Evolutionary conservation across 352 stramenopile species (phyloP).

Genomic region (Phytophthora palmivora): DNA sequence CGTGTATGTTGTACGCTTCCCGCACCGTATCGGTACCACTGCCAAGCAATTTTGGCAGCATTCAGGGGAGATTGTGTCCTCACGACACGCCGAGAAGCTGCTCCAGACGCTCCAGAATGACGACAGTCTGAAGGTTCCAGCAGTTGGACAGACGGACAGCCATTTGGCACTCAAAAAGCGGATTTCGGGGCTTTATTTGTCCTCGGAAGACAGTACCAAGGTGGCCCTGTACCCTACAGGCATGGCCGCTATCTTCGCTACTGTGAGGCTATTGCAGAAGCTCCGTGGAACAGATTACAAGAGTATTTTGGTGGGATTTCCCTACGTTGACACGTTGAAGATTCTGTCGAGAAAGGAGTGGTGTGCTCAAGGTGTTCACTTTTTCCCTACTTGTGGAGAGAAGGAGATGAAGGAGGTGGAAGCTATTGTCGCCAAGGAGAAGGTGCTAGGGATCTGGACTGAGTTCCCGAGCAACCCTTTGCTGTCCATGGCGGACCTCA

Average conservation of each 20-base stretch:
- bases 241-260: slow-evolving; percentile 90
- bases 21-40: slow-evolving; percentile 42
- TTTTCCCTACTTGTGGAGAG: slow-evolving; percentile 88
- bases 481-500: slow-evolving; percentile 86
- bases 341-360: slow-evolving; percentile 90
- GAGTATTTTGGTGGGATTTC: slow-evolving; percentile 93
- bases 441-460: slow-evolving; percentile 90
- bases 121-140: slow-evolving; percentile 1
- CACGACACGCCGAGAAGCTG: slow-evolving; percentile 76
- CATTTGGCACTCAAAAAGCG: slow-evolving; percentile 58
- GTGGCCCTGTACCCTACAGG: slow-evolving; percentile 89
- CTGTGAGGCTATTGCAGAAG: slow-evolving; percentile 72
- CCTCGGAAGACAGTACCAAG: slow-evolving; percentile 4
- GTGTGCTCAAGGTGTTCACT: slow-evolving; percentile 86
- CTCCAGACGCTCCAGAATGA: slow-evolving; percentile 55
- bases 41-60: slow-evolving; percentile 95
- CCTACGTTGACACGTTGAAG: slow-evolving; percentile 95
- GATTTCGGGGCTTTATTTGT: slow-evolving; percentile 64
- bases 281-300: slow-evolving; percentile 48
- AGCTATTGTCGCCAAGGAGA: slow-evolving; percentile 69
- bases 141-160: slow-evolving; percentile 12
- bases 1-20: slow-evolving; percentile 82
- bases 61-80: slow-evolving; percentile 92
- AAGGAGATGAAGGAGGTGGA: slow-evolving; percentile 68
- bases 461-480: slow-evolving; percentile 95